Conservation (phyloP, 768 basidiomycete species). For the Leccinum subgranulosum region DNA sequence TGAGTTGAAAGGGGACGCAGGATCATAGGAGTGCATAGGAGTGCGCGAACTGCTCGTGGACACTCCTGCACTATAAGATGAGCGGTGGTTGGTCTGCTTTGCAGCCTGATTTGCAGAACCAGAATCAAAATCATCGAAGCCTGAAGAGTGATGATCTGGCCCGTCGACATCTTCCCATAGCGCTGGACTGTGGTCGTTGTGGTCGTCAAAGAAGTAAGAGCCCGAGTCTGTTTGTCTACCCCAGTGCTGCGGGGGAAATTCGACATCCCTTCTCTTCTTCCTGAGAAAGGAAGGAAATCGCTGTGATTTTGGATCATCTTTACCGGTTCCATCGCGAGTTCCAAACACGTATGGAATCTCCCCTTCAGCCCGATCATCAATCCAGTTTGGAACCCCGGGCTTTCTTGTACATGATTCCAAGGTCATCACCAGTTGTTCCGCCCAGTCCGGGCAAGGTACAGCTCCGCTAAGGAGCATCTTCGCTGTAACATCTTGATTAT, state of each 20-base stretch:
- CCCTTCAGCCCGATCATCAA: slow-evolving; percentile 45
- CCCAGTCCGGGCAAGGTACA: slow-evolving; percentile 76
- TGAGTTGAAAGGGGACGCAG: slow-evolving; percentile 35
- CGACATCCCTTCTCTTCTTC: slow-evolving; percentile 45
- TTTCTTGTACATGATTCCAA: slow-evolving; percentile 70
- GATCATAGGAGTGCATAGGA: slow-evolving; percentile 29
- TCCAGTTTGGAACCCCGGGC: slow-evolving; percentile 68
- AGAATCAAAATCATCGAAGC: slow-evolving; percentile 47
- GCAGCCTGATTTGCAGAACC: slow-evolving; percentile 33
- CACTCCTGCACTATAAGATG: slow-evolving; percentile 17
- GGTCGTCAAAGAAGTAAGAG: slow-evolving; percentile 49
- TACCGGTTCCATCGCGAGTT: background rate
- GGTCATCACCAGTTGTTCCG: slow-evolving; percentile 66
- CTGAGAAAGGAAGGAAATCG: slow-evolving; percentile 30
- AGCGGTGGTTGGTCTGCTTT: slow-evolving; percentile 27
- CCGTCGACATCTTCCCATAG: slow-evolving; percentile 33
- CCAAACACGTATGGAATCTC: slow-evolving; percentile 56
- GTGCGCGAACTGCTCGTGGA: slow-evolving; percentile 3
- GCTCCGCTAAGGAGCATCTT: slow-evolving; percentile 79
- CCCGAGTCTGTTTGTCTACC: slow-evolving; percentile 45
- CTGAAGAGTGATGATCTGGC: slow-evolving; percentile 10
- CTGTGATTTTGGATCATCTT: slow-evolving; percentile 35
- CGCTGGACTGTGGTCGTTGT: slow-evolving; percentile 9
- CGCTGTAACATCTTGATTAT: slow-evolving; percentile 66
- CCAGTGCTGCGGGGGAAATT: slow-evolving; percentile 70